Evolutionary conservation across 2,329 filamentous ascomycete genomes (phyloP), one percentile per base, ranked within the genome.

Genomic region (Fusarium acutatum): DNA sequence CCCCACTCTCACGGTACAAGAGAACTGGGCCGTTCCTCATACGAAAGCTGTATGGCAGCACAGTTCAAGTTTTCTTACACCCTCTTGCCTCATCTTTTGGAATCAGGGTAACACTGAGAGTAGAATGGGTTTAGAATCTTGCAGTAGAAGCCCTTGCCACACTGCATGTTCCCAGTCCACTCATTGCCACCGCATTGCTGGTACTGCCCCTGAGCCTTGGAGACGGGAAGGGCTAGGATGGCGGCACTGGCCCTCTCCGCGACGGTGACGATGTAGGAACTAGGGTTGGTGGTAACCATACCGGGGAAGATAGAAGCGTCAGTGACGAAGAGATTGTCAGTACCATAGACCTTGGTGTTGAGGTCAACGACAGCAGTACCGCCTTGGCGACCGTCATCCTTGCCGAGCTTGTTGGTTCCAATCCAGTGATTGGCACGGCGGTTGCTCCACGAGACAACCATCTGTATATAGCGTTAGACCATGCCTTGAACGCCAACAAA

Each of bases 401-500:
- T 65, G 28, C 63, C 63, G 5, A 65, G 34, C 35, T 65, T 65
- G 24, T 65, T 65, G 20, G 63, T 65, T n/a, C 63, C 63, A 20
- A 64, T 65, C 63, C 63, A 65, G 47, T 65, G 63, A 20, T 65
- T 65, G 22, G 59, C 63, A 8, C 63, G 63, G 17, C 63, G 63
- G n/a, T 65, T 65, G 5, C 63, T 65, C 63, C 63, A 65, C 3
- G 63, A 65, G 9, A 65, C 63, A 8, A 65, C 63, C 63, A 65
- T 65, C 63, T 65, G 24, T 17, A 26, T 1, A 0, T 22, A 20
- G 0, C 1, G 14, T 65, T 56, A 65, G 59, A 26, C 17, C 1
- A n/a, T 18, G 2, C 5, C 12, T 6, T n/a, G 15, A 12, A 18
- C 2, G 22, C 3, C 6, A 13, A 6, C 0, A 28, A 50, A 50